Evolutionary conservation across 345 rosid species (phyloP).

Genomic region (Physaria fendleri): DNA sequence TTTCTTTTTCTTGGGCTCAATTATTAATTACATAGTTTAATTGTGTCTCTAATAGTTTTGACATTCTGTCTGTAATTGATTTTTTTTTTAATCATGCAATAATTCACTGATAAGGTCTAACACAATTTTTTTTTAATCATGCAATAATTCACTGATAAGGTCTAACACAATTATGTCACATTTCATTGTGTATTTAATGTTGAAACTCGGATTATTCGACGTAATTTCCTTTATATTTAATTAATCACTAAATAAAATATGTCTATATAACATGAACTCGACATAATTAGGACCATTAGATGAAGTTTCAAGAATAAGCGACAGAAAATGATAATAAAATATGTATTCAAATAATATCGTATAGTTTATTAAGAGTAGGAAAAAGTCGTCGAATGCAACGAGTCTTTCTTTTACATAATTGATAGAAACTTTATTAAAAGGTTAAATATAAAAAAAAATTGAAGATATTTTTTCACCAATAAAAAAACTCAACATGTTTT

Average conservation of each 20-base stretch:
- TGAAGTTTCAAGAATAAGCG: background rate
- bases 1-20: background rate
- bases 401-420: conserved; percentile 15
- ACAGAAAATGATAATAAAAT: background rate
- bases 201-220: background rate
- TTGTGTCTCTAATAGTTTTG: too few relatives aligned
- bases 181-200: background rate
- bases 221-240: background rate
- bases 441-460: background rate
- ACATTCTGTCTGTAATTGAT: too few relatives aligned
- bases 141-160: background rate
- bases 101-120: background rate
- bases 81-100: background rate
- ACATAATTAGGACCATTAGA: background rate
- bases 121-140: background rate
- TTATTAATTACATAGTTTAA: too few relatives aligned
- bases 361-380: background rate
- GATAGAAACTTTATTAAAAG: background rate
- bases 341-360: background rate
- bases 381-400: conserved; percentile 4
- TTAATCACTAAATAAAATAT: background rate
- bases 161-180: background rate
- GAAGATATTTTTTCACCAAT: background rate
- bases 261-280: background rate
- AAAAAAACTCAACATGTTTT: background rate